These are phyloP conservation scores for Symbiodinium natans DNA, from an alignment of 73 alveolate genomes.

Conservation along the genomic window DNA sequence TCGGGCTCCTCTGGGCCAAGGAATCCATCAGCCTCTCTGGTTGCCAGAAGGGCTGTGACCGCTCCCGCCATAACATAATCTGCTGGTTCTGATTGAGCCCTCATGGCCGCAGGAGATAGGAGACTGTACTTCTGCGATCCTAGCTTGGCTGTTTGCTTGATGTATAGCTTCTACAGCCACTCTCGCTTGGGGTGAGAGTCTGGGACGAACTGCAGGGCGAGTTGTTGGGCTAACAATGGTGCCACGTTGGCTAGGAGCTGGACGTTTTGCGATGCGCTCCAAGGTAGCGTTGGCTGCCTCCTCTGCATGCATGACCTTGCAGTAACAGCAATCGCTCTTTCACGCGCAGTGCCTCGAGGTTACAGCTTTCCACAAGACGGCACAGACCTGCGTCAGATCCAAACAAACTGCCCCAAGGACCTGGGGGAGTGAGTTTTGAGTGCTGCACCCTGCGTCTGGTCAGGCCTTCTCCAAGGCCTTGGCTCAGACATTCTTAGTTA, in stretches of 20 bases:
- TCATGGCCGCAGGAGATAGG: not conserved
- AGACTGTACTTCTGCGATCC: too few species aligned
- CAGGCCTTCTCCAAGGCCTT: conserved; percentile 12
- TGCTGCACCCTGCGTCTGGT: conserved; percentile 1
- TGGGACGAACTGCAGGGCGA: too few species aligned
- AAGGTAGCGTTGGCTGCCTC: not conserved
- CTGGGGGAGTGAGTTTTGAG: too few species aligned
- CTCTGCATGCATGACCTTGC: not conserved
- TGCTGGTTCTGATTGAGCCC: not conserved
- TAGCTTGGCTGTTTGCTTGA: too few species aligned
- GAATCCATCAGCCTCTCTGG: not conserved
- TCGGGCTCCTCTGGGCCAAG: not conserved
- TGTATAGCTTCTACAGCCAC: too few species aligned
- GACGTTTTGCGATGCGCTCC: not conserved
- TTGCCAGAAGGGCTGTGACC: not conserved
- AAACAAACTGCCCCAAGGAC: too few species aligned
- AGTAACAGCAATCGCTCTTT: not conserved
- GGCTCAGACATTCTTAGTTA: not conserved
- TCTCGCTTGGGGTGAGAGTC: too few species aligned
- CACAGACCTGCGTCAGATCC: too few species aligned
- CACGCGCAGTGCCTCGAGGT: too few species aligned
- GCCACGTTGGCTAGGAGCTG: not conserved
- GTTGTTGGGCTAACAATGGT: too few species aligned
- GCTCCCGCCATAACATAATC: not conserved
- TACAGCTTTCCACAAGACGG: too few species aligned